Percentiles rank a stretch among this genome's conserved stretches.
These are phyloP conservation scores for Phytopythium cucurbitacearum DNA, from an alignment of 352 stramenopile genomes.

Conservation along the genomic window DNA sequence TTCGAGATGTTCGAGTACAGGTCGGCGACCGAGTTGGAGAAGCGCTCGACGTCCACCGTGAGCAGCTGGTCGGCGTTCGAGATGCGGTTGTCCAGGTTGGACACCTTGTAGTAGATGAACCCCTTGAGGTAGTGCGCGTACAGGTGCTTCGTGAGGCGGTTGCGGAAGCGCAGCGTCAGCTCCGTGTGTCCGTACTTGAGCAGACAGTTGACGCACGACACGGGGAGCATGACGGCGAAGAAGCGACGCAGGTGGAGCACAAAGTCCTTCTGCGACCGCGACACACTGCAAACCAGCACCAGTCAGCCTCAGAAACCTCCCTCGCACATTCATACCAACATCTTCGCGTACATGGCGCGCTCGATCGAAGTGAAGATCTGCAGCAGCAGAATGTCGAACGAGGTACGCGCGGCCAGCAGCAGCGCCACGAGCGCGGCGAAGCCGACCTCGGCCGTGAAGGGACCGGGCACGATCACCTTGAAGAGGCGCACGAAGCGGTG, in stretches of 20 bases:
- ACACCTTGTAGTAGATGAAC: constrained; percentile 90
- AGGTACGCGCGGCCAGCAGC: constrained; percentile 62
- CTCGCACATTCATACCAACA: neutral
- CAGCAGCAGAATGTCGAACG: constrained; percentile 75
- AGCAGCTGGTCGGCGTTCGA: constrained; percentile 86
- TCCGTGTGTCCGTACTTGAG: constrained; percentile 82
- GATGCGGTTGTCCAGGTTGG: constrained; percentile 87
- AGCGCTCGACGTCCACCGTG: constrained; percentile 84
- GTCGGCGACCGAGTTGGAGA: constrained; percentile 76
- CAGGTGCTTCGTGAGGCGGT: constrained; percentile 72
- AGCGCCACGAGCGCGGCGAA: constrained; percentile 61
- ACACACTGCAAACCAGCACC: constrained; percentile 31
- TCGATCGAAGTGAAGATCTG: constrained; percentile 77
- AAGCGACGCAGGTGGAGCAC: constrained; percentile 65
- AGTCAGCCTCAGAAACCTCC: neutral
- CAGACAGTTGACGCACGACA: constrained; percentile 77
- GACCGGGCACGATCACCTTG: constrained; percentile 61
- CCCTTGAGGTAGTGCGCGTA: constrained; percentile 85
- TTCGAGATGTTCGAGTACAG: constrained; percentile 90
- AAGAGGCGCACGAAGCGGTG: constrained; percentile 63
- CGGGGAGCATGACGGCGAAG: constrained; percentile 70
- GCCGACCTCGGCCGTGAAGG: constrained; percentile 63
- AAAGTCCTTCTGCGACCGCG: constrained; percentile 62
- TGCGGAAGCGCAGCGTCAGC: constrained; percentile 78
- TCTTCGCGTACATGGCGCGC: constrained; percentile 47